Percentiles rank a stretch among this genome's conserved stretches.
Conservation (phyloP, 768 basidiomycete species). For the Candolleomyces eurysporus region DNA sequence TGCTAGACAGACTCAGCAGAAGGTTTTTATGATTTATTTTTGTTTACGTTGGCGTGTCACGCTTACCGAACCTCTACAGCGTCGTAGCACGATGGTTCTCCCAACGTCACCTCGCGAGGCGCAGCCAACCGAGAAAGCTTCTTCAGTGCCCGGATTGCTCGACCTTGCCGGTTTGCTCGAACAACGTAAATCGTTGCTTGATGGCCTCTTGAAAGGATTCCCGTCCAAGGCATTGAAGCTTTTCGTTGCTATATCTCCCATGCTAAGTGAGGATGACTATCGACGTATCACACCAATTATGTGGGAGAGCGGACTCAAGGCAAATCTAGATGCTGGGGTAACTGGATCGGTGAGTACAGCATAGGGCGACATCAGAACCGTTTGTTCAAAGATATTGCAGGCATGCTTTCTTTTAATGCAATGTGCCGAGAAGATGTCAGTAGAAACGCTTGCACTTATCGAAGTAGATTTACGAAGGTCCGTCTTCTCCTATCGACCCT, state of each 20-base stretch:
- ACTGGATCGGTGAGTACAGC: conserved; percentile 47
- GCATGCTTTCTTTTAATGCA: conserved; percentile 71
- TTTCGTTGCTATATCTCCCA: conserved; percentile 58
- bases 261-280: conserved; percentile 51
- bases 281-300: conserved; percentile 49
- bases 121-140: background rate
- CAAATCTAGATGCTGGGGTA: conserved; percentile 36
- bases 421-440: conserved; percentile 60
- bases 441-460: conserved; percentile 48
- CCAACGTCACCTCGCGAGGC: conserved; percentile 10
- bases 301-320: conserved; percentile 54
- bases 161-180: conserved; percentile 35
- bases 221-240: conserved; percentile 51
- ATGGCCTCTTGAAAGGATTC: conserved; percentile 45
- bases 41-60: background rate
- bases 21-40: conserved; percentile 2
- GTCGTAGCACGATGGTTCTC: conserved; percentile 14
- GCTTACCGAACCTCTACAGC: conserved; percentile 8
- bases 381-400: conserved; percentile 24
- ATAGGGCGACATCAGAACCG: background rate
- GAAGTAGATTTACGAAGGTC: conserved; percentile 59
- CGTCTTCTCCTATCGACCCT: background rate
- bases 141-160: conserved; percentile 6
- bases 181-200: conserved; percentile 36
- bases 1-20: conserved; percentile 45